Evolutionary conservation across 352 stramenopile species (phyloP).

Genomic region (Phytophthora hybrid): DNA sequence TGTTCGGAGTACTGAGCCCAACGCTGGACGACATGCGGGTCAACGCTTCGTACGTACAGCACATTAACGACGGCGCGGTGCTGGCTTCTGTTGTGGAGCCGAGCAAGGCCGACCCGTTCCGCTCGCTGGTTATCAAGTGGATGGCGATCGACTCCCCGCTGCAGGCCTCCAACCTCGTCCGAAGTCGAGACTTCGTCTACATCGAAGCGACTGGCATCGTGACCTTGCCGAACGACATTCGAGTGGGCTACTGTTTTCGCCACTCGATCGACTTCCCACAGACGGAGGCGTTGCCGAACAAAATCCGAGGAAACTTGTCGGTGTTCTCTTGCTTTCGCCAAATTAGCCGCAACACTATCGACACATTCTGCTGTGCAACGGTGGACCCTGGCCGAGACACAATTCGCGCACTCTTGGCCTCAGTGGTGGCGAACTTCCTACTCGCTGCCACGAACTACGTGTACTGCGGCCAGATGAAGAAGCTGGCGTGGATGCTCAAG

Average conservation of each 20-base stretch:
- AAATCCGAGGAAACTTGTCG: constrained; percentile 48
- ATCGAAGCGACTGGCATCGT: not conserved
- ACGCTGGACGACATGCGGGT: constrained; percentile 37
- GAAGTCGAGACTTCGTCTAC: constrained; percentile 2
- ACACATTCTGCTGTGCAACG: constrained; percentile 40
- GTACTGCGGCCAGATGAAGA: constrained; percentile 62
- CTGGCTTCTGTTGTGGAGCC: constrained; percentile 31
- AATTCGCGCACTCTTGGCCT: constrained; percentile 34
- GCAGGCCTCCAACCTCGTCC: constrained; percentile 9
- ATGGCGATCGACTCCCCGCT: constrained; percentile 35
- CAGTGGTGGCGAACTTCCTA: constrained; percentile 37
- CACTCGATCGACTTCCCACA: constrained; percentile 49
- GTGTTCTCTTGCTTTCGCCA: constrained; percentile 52
- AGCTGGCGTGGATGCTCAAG: constrained; percentile 53
- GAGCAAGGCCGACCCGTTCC: constrained; percentile 35
- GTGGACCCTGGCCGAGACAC: constrained; percentile 37
- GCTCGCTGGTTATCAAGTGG: constrained; percentile 42
- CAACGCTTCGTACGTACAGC: constrained; percentile 34
- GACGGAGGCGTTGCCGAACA: constrained; percentile 33
- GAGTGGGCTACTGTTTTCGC: not conserved
- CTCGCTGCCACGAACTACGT: constrained; percentile 44
- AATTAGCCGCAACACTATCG: constrained; percentile 38
- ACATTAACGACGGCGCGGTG: constrained; percentile 32
- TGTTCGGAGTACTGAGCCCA: constrained; percentile 40
- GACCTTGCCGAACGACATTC: not conserved